Conservation (phyloP, 495 filamentous ascomycete genomes). For the Halenospora varia region DNA sequence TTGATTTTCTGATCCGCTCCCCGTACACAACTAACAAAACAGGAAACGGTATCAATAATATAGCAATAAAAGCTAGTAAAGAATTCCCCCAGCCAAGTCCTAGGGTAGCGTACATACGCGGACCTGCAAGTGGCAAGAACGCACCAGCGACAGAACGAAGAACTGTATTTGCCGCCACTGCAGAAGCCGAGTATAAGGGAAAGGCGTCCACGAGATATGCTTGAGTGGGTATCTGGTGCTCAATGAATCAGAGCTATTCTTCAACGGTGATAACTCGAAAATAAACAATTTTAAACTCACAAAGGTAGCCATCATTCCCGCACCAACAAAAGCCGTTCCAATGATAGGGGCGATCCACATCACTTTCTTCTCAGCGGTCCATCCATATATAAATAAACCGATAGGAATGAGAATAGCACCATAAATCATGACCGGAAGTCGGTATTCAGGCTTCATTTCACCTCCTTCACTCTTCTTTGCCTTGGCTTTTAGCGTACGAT, state of each 20-base stretch:
- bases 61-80: constrained; percentile 56
- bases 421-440: constrained; percentile 36
- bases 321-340: not conserved
- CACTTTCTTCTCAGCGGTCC: constrained; percentile 48
- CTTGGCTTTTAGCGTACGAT: not conserved
- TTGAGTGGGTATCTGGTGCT: constrained; percentile 34
- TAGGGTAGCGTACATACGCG: constrained; percentile 52
- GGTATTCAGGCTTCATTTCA: constrained; percentile 36
- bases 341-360: constrained; percentile 59
- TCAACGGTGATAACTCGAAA: not conserved
- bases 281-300: constrained; percentile 31
- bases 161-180: constrained; percentile 61
- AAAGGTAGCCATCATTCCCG: constrained; percentile 53
- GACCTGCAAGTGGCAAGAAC: constrained; percentile 57
- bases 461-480: constrained; percentile 1
- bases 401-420: constrained; percentile 36
- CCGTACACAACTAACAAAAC: constrained; percentile 45
- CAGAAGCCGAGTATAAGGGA: constrained; percentile 67
- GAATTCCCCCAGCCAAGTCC: constrained; percentile 58
- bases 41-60: constrained; percentile 54
- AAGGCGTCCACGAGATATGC: constrained; percentile 73
- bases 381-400: constrained; percentile 64
- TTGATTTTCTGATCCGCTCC: constrained; percentile 6
- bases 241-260: not conserved
- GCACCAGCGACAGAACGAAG: constrained; percentile 58